A percentile compares a stretch with the other conserved stretches of the same genome.
Conservation (phyloP, 345 rosid species). For the Hibiscus mutabilis region DNA sequence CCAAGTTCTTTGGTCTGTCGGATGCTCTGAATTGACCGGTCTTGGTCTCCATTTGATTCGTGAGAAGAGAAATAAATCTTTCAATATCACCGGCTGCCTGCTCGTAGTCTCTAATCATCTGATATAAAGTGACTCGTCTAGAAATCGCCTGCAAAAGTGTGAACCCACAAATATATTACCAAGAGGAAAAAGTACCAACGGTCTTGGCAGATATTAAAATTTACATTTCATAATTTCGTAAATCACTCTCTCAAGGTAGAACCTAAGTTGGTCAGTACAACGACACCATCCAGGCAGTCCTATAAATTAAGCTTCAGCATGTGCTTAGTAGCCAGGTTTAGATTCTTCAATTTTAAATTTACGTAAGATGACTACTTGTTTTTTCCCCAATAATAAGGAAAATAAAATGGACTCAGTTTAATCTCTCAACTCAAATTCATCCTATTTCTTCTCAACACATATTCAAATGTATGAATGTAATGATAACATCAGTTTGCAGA, state of each 20-base stretch:
- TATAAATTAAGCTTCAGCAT: not conserved
- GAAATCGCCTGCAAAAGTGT: conserved; percentile 63
- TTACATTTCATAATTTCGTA: not conserved
- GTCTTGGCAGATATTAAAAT: not conserved
- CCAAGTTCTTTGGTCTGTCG: conserved; percentile 41
- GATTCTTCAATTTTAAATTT: not conserved
- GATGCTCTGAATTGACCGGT: conserved; percentile 32
- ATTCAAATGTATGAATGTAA: not conserved
- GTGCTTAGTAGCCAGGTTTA: not conserved
- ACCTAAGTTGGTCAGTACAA: not conserved
- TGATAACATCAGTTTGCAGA: conserved; percentile 2
- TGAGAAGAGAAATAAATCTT: conserved; percentile 48
- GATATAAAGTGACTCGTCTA: conserved; percentile 72
- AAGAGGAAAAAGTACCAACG: not conserved
- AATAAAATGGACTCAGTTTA: not conserved
- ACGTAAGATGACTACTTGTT: not conserved
- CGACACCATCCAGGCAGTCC: not conserved
- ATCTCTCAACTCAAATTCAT: not conserved
- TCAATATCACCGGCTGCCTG: conserved; percentile 78
- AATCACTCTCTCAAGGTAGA: not conserved
- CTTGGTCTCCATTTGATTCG: conserved; percentile 61
- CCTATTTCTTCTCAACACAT: not conserved
- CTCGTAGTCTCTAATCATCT: conserved; percentile 85
- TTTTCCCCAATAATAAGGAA: not conserved
- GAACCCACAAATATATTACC: conserved; percentile 7